Base-by-base conservation (phyloP, 768 basidiomycete species). In the Hemileccinum rubropunctum region DNA sequence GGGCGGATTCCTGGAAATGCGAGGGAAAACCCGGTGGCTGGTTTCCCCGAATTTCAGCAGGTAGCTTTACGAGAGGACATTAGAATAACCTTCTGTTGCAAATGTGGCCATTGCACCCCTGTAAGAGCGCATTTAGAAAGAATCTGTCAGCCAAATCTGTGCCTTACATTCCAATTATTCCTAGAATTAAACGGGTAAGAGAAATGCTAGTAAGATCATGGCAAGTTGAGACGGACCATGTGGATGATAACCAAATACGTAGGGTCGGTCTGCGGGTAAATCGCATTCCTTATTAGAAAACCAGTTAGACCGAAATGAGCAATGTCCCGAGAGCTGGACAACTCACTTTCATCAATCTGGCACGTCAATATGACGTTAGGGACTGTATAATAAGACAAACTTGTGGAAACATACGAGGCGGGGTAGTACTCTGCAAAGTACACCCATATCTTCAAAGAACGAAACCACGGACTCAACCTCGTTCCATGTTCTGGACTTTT, bases 181-280 rank as follows among this genome's bases (percentile, higher is more conserved):
- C 91, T 94, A 57, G 11, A 49, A 40, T 36, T 7, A 14, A 41
- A n/a, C 6, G 9, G 38, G 47, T 60, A 12, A 63, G 53, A 37
- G 4, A 17, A 10, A 6, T 17, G 11, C 1, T 21, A 18, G 13
- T 4, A 37, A 39, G 26, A 52, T 18, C 32, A 51, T 4, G 15
- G 1, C n/a, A 18, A 8, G 18, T 10, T 28, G 37, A 48, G 40
- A 64, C 79, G 30, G 52, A 86, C 95, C 97, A 69, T 99, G 97
- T 15, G 97, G 97, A 69, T 99, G 97, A 69, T 98, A 98, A 8
- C 95, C 97, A 70, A 99, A 99, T 13, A 99, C 80, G 71, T 99
- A 99, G 17, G 91, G 86, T 54, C 94, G 75, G 66, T 97, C 91
- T 11, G 95, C 74, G 1, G 95, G 93, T 20, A 99, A 77, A 56